These are phyloP conservation scores for Russula ochroleuca DNA, from an alignment of 768 basidiomycete genomes.

Conservation along the genomic window DNA sequence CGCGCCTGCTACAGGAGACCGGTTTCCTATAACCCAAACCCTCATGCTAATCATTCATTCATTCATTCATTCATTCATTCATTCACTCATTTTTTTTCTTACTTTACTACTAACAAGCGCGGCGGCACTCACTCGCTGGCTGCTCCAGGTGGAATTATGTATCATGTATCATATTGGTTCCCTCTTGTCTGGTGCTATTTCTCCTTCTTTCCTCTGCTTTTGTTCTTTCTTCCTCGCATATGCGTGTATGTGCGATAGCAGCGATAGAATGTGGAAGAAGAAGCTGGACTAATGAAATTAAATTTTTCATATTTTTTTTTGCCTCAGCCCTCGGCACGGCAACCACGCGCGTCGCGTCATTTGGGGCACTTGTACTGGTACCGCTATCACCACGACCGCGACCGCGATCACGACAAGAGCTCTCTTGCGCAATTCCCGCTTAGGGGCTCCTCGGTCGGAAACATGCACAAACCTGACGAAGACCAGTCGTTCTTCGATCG, in stretches of 20 bases:
- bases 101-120: neutral
- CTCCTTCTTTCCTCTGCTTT: neutral
- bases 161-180: conserved; percentile 22
- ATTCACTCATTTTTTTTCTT: neutral
- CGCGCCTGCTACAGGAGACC: conserved; percentile 79
- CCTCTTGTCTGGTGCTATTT: conserved; percentile 1
- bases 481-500: conserved; percentile 64
- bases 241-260: conserved; percentile 16
- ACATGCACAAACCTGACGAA: conserved; percentile 32
- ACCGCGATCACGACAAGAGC: neutral
- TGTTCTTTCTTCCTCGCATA: conserved; percentile 5
- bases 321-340: no score
- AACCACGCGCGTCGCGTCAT: neutral
- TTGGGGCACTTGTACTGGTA: no score
- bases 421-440: neutral
- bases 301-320: no score
- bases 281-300: neutral
- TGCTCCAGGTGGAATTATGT: conserved; percentile 23
- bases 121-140: neutral
- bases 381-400: neutral
- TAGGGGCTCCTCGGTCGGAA: neutral
- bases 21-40: conserved; percentile 62
- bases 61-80: no score
- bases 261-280: conserved; percentile 5
- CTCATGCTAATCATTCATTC: neutral